Base-by-base conservation (phyloP, 2,329 filamentous ascomycete species). In the Dichotomopilus funicola region DNA sequence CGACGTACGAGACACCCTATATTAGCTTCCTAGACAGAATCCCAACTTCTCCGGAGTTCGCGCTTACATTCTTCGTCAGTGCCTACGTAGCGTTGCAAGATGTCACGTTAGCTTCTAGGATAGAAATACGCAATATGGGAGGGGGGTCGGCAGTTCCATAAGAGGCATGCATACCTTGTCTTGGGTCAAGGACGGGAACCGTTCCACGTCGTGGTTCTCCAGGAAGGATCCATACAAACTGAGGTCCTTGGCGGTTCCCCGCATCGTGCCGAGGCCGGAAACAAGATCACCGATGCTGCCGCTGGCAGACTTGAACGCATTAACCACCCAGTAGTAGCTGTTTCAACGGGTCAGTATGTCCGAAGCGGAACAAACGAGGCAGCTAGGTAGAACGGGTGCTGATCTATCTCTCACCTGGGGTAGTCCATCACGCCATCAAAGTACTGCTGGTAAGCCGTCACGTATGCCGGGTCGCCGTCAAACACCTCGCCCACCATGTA, bases 381-480 rank as follows among this genome's bases (percentile, higher is more conserved):
- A 12, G 47, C 9, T n/a, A n/a, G 8, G n/a, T n/a, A 42, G 35
- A 41, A 27, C 19, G n/a, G 38, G 1, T 12, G 27, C 33, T 27
- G 4, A 11, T 31, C 19, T 2, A 27, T 27, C 12, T 38, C 35
- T 45, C 6, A 80, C 62, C 72, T 67, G 0, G 78, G 73, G 54
- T 78, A 81, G 60, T 81, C 79, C 42, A 80, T 62, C 1, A 80
- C 54, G 3, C 76, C 77, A 37, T 71, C 70, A 61, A 82, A 70
- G 51, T 73, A 70, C 31, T 68, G 68, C 46, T 78, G 75, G 64
- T 77, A 81, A 9, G 71, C 71, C 4, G 72, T 70, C 35, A 74
- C 66, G 53, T 75, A 72, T 1, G 64, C 53, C 12, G 77, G 73
- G 61, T 77, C 70, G 7, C 76, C 77, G 34, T 78, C 69, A 54